These are phyloP conservation scores for Fusarium paranaense DNA, from an alignment of 2,329 filamentous ascomycete species.

Conservation along the genomic window DNA sequence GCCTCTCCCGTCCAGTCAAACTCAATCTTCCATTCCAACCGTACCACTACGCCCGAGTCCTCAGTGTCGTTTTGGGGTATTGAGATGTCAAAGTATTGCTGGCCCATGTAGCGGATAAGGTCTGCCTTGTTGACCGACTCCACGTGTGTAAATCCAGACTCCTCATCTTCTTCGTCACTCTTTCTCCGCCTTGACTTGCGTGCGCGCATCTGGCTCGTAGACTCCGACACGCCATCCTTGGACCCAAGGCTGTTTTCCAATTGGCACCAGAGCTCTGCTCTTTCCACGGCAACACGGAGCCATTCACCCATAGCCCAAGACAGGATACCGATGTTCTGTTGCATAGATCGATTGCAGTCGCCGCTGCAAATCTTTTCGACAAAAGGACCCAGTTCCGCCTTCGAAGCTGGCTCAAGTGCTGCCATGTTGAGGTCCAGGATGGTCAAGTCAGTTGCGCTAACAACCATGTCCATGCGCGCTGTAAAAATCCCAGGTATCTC, in stretches of 20 bases:
- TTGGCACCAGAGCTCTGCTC: conserved; percentile 72
- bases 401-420: conserved; percentile 68
- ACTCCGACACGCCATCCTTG: conserved; percentile 44
- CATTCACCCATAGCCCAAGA: conserved; percentile 78
- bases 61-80: conserved; percentile 49
- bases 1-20: conserved; percentile 83
- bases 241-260: conserved; percentile 61
- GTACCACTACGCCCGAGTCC: conserved; percentile 55
- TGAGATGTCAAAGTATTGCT: conserved; percentile 60
- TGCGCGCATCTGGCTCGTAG: conserved; percentile 39
- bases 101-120: conserved; percentile 65
- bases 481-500: conserved; percentile 65
- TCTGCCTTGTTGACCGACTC: conserved; percentile 50
- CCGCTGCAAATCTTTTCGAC: conserved; percentile 56
- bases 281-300: conserved; percentile 68
- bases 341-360: conserved; percentile 57
- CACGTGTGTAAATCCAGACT: conserved; percentile 7
- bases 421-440: conserved; percentile 66
- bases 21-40: conserved; percentile 71
- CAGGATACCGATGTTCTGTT: conserved; percentile 68
- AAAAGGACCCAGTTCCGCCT: conserved; percentile 68
- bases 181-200: conserved; percentile 40
- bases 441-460: conserved; percentile 64
- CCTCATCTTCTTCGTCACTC: conserved; percentile 37
- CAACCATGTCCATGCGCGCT: conserved; percentile 67